Percentiles rank a stretch among this genome's conserved stretches.
Conservation (phyloP, 2,329 filamentous ascomycete species). For the Verticillium isaacii region DNA sequence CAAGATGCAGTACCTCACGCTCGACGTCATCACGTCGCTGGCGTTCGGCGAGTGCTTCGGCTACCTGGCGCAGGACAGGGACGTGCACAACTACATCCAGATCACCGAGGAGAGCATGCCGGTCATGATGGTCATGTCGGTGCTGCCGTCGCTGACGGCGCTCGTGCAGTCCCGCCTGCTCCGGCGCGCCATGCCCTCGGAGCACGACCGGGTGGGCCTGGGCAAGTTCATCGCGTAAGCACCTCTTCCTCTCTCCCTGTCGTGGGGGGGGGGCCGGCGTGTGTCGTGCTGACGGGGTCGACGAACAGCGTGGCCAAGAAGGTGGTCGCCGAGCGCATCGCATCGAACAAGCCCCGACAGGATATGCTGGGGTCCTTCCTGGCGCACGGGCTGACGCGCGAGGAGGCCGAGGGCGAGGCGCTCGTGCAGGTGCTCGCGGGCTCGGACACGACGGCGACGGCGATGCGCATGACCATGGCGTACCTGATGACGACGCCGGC, state of each 20-base stretch:
- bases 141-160: slow-evolving; percentile 34
- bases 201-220: slow-evolving; percentile 31
- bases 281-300: background rate
- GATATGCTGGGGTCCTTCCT: slow-evolving; percentile 39
- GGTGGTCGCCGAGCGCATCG: slow-evolving; percentile 16
- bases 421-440: slow-evolving; percentile 29
- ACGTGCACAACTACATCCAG: slow-evolving; percentile 43
- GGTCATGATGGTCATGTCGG: slow-evolving; percentile 35
- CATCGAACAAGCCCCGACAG: slow-evolving; percentile 13
- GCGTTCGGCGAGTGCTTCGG: slow-evolving; percentile 48
- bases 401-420: slow-evolving; percentile 24
- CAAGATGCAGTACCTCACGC: slow-evolving; percentile 47
- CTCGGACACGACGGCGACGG: slow-evolving; percentile 29
- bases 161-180: slow-evolving; percentile 35
- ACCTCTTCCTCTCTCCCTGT: background rate
- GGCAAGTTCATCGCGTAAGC: slow-evolving; percentile 29
- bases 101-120: slow-evolving; percentile 37
- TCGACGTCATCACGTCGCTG: slow-evolving; percentile 51
- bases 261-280: background rate
- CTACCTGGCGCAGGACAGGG: slow-evolving; percentile 40
- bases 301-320: slow-evolving; percentile 15
- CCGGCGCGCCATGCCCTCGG: slow-evolving; percentile 34
- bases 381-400: slow-evolving; percentile 26
- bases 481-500: slow-evolving; percentile 45
- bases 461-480: slow-evolving; percentile 41